These are phyloP conservation scores for Chytriomyces hyalinus DNA, from an alignment of 192 early-diverging fungal genomes.

Conservation along the genomic window DNA sequence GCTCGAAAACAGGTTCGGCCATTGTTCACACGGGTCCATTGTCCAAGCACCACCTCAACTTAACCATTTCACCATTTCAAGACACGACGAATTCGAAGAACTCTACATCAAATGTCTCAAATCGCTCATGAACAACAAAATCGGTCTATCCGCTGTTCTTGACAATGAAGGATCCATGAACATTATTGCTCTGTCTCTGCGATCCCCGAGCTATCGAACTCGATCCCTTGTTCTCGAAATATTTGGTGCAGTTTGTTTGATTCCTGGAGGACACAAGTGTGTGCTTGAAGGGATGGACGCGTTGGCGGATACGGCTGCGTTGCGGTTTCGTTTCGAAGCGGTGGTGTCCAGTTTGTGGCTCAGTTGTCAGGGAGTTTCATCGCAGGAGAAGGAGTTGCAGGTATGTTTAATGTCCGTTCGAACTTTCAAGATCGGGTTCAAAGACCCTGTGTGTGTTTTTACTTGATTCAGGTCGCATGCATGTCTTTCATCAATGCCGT, in stretches of 20 bases:
- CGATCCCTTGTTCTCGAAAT: constrained; percentile 57
- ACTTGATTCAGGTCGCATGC: constrained; percentile 43
- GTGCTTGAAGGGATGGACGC: constrained; percentile 57
- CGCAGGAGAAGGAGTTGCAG: constrained; percentile 56
- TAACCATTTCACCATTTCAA: constrained; percentile 17
- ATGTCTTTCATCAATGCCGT: constrained; percentile 66
- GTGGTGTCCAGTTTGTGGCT: constrained; percentile 51
- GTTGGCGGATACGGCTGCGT: constrained; percentile 38
- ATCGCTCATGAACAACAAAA: constrained; percentile 64
- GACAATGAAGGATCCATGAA: constrained; percentile 49
- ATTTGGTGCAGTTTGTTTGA: constrained; percentile 60
- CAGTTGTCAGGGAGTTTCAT: constrained; percentile 50
- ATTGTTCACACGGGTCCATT: not conserved
- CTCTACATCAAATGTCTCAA: constrained; percentile 63
- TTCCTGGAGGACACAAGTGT: constrained; percentile 56
- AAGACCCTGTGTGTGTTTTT: too few species aligned
- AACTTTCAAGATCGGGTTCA: constrained; percentile 7
- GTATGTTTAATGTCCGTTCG: constrained; percentile 20
- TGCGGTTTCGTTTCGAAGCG: constrained; percentile 53
- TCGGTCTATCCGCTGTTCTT: constrained; percentile 58
- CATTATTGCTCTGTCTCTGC: constrained; percentile 57
- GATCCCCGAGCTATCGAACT: constrained; percentile 52
- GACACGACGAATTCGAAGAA: constrained; percentile 60
- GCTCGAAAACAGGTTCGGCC: constrained; percentile 39
- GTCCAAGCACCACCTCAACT: not conserved